Conservation (phyloP, 1,284 basidiomycete species). For the Cerrena zonata region DNA sequence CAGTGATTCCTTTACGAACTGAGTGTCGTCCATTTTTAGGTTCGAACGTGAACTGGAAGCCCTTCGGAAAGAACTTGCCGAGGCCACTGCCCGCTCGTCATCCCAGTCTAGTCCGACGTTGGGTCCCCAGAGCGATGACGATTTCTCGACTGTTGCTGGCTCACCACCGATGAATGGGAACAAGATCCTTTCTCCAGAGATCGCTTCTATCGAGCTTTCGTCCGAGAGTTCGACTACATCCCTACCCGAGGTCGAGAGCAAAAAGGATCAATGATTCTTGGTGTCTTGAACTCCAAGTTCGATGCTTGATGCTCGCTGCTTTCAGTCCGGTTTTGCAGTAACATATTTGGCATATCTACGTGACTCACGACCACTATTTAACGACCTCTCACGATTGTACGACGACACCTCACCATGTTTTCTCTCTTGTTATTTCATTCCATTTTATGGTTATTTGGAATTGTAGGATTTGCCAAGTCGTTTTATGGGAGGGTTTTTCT, state of each 20-base stretch:
- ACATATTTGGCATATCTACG: no score
- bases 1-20: conserved; percentile 6
- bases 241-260: conserved; percentile 4
- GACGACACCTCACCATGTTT: no score
- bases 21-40: conserved; percentile 38
- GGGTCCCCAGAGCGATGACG: conserved; percentile 28
- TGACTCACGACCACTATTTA: no score
- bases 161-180: conserved; percentile 18
- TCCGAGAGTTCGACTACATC: conserved; percentile 7
- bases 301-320: no score
- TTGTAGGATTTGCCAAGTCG: no score
- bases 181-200: conserved; percentile 21
- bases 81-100: conserved; percentile 38
- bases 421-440: no score
- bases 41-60: conserved; percentile 88
- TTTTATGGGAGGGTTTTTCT: no score
- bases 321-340: no score
- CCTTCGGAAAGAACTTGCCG: conserved; percentile 79
- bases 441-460: no score
- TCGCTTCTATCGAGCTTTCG: conserved; percentile 20
- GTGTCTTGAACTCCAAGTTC: no score
- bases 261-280: no score
- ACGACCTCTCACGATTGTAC: no score
- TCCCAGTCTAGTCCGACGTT: conserved; percentile 48
- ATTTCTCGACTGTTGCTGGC: conserved; percentile 19